phyloP scores from a whole-genome alignment of 495 filamentous ascomycete species.

The Neurospora sp. region DNA sequence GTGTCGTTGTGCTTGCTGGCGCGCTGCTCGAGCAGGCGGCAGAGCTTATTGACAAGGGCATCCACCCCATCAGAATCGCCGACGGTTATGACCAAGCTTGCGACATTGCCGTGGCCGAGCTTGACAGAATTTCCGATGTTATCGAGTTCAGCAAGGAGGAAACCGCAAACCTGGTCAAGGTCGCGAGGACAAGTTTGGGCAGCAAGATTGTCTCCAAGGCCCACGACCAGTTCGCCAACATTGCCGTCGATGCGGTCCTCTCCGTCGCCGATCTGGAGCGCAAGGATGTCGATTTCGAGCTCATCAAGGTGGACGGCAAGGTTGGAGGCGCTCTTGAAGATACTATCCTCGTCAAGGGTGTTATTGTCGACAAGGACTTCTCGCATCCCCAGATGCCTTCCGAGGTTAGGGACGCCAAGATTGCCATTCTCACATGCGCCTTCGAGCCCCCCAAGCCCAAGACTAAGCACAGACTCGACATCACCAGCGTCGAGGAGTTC shows the following conservation, averaged over 20 bases:
- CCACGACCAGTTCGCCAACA: constrained; percentile 94
- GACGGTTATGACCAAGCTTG: constrained; percentile 97
- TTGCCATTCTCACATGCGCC: constrained; percentile 94
- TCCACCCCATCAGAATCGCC: constrained; percentile 96
- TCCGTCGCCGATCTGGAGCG: constrained; percentile 93
- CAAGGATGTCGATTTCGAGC: constrained; percentile 96
- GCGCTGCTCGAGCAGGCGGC: constrained; percentile 95
- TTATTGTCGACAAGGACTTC: constrained; percentile 99
- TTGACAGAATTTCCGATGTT: constrained; percentile 86
- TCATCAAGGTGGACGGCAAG: constrained; percentile 99
- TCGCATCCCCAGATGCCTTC: constrained; percentile 98
- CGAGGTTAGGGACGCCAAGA: constrained; percentile 86
- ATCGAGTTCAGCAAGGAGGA: constrained; percentile 73
- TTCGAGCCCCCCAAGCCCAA: constrained; percentile 99
- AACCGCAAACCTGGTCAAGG: constrained; percentile 76
- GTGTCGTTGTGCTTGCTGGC: constrained; percentile 92
- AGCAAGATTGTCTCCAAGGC: constrained; percentile 99
- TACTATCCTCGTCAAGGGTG: constrained; percentile 87
- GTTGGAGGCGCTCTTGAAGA: constrained; percentile 94
- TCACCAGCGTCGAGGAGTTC: constrained; percentile 94
- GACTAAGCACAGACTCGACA: constrained; percentile 99
- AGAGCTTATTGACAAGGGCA: constrained; percentile 98
- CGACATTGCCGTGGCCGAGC: constrained; percentile 84
- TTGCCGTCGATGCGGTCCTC: constrained; percentile 92
- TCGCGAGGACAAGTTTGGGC: constrained; percentile 91